Conservation (phyloP, 768 basidiomycete genomes). For the Coprinopsis marcescibilis region DNA sequence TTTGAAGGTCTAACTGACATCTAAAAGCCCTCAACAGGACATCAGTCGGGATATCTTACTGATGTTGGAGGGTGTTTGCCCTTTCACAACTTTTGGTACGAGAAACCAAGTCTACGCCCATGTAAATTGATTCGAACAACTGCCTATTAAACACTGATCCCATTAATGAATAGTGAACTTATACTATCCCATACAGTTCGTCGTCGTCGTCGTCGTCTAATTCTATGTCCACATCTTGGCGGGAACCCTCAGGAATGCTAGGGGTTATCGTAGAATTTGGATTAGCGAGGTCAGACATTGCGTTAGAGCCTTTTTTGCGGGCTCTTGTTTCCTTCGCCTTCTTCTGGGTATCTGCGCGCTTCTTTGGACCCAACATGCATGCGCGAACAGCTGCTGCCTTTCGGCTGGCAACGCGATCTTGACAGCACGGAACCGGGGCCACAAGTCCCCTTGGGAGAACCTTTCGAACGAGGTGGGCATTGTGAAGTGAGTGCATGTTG, state of each 20-base stretch:
- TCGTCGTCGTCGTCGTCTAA: background rate
- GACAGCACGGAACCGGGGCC: constrained; percentile 10
- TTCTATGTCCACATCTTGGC: background rate
- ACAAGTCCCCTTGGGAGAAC: constrained; percentile 19
- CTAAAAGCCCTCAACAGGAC: background rate
- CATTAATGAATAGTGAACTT: background rate
- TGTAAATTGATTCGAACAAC: background rate
- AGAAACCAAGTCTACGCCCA: too few species aligned
- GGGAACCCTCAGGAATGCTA: background rate
- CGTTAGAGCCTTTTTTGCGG: constrained; percentile 7
- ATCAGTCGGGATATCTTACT: background rate
- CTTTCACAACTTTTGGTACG: background rate
- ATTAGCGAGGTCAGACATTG: background rate
- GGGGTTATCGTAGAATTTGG: background rate
- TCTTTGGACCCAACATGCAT: constrained; percentile 10
- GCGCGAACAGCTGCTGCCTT: constrained; percentile 7
- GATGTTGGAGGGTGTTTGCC: background rate
- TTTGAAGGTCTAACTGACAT: background rate
- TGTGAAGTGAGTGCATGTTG: constrained; percentile 27
- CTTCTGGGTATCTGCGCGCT: constrained; percentile 12
- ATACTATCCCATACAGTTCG: background rate
- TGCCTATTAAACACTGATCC: background rate
- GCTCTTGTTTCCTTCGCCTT: constrained; percentile 15
- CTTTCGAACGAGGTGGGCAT: constrained; percentile 21
- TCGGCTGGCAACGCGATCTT: constrained; percentile 1